phyloP scores from a whole-genome alignment of 1,284 basidiomycete species.

The Rhodotorula sp. region DNA sequence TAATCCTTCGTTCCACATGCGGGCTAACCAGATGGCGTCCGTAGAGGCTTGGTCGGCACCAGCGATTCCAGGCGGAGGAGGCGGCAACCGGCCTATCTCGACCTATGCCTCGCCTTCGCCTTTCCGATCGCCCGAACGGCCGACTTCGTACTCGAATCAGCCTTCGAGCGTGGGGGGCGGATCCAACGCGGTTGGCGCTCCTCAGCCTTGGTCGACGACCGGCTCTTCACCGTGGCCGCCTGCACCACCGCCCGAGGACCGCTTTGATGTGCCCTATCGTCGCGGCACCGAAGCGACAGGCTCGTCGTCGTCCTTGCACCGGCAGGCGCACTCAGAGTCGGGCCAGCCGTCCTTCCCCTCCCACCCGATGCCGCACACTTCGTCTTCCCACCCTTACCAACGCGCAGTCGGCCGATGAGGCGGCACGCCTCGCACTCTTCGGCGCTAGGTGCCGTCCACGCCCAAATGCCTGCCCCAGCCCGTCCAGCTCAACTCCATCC shows the following conservation, averaged over 20 bases:
- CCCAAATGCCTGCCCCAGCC: not conserved
- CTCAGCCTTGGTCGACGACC: not conserved
- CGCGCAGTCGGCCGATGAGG: not conserved
- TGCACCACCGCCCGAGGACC: not conserved
- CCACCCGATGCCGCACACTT: not conserved
- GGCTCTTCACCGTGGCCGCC: not conserved
- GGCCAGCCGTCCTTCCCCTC: not conserved
- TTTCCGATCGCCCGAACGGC: constrained; percentile 10
- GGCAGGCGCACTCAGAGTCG: not conserved
- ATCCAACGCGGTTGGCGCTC: not conserved
- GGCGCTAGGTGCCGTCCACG: not conserved
- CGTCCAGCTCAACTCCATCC: not conserved
- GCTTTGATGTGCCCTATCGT: constrained; percentile 2
- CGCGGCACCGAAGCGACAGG: constrained; percentile 6
- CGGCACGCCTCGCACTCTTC: too few species aligned
- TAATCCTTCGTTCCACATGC: too few species aligned
- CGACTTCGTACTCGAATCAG: constrained; percentile 10
- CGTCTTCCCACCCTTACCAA: not conserved
- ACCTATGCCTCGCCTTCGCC: constrained; percentile 19
- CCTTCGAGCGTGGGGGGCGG: not conserved
- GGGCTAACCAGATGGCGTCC: too few species aligned
- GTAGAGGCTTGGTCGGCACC: constrained; percentile 32
- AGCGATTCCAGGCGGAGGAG: constrained; percentile 7
- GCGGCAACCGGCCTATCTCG: constrained; percentile 13
- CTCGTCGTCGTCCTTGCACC: constrained; percentile 2